Evolutionary conservation across 139 green algal genomes (phyloP), one percentile per base, ranked within the genome.

Genomic region (Coelastrella sp.): DNA sequence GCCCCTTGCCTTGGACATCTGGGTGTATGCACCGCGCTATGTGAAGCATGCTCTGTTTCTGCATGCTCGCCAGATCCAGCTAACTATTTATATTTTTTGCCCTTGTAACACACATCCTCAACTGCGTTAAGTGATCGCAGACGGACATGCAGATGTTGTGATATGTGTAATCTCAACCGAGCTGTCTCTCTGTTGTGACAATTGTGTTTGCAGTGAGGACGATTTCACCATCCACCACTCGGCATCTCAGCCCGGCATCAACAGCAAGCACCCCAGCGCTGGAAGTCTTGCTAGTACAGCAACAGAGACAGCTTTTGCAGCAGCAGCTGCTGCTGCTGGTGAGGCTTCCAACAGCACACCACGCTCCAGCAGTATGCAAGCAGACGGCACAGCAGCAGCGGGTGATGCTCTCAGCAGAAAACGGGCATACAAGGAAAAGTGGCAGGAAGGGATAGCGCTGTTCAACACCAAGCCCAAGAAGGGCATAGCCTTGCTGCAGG

Each of bases 381-480:
- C 37, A 21, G 85, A 81, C 15, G 40, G 37, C 30, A 27, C 77
- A 64, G 77, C 45, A 41, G 86, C 87, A 59, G 69, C 35, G 15
- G 74, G 85, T 66, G 74, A 79, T 64, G 71, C 82, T 19, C 77
- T 94, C 7, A 79, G 68, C 11, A 73, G 85, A 19, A 91, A 91
- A 75, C 77, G 90, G 0, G 91, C 90, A 21, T 91, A 90, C 76
- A 94, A 94, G 84, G 75, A 86, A 32, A 88, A 89, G 79, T 93
- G 91, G 79, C 89, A 92, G 34, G 90, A 98, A 88, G 95, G 95
- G 41, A 88, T 99, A 9, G 88, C 86, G 38, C 92, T 98, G 59
- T 99, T 99, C 92, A 99, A 99, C 87, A 94, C 95, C 71, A 99
- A 99, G 89, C 96, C 98, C 30, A 96, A 96, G 79, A 99, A 99